These are phyloP conservation scores for Candida taoyuanica DNA, from an alignment of 805 yeast species.

Conservation along the genomic window DNA sequence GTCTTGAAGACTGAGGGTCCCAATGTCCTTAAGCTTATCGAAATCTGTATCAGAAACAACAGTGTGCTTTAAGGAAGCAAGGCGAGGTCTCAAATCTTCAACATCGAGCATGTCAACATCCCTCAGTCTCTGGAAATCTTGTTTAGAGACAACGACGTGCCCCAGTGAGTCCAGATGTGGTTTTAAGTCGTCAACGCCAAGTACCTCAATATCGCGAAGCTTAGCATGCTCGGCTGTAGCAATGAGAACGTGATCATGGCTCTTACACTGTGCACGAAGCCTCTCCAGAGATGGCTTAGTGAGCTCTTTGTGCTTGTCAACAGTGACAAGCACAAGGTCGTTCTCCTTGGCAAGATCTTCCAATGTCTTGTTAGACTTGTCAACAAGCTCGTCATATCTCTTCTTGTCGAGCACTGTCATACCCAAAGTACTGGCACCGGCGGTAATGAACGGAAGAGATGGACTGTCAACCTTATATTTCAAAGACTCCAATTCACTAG, in stretches of 20 bases:
- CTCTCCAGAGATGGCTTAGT: constrained; percentile 13
- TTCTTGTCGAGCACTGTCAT: constrained; percentile 15
- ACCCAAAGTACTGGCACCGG: constrained; percentile 12
- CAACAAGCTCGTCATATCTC: constrained; percentile 9
- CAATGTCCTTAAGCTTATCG: constrained; percentile 1
- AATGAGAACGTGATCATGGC: constrained; percentile 3
- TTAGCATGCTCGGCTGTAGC: constrained; percentile 21
- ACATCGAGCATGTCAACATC: constrained; percentile 4
- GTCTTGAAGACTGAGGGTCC: too few relatives aligned
- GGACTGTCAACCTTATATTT: constrained; percentile 10
- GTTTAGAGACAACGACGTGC: constrained; percentile 2
- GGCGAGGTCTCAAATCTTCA: background rate
- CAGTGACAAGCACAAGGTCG: constrained; percentile 12
- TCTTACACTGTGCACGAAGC: constrained; percentile 8
- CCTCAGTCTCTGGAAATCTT: background rate
- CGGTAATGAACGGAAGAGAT: constrained; percentile 7
- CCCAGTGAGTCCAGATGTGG: background rate
- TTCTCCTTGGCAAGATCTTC: constrained; percentile 27
- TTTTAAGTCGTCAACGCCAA: background rate
- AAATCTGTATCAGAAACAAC: constrained; percentile 1
- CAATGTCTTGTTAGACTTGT: constrained; percentile 20
- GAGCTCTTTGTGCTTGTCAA: constrained; percentile 11
- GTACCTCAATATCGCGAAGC: background rate
- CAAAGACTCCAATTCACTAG: constrained; percentile 5
- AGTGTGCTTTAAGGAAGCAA: background rate